A percentile compares a stretch with the other conserved stretches of the same genome.
phyloP scores from a whole-genome alignment of 2,329 filamentous ascomycete species.

The Cladophialophora carrionii region DNA sequence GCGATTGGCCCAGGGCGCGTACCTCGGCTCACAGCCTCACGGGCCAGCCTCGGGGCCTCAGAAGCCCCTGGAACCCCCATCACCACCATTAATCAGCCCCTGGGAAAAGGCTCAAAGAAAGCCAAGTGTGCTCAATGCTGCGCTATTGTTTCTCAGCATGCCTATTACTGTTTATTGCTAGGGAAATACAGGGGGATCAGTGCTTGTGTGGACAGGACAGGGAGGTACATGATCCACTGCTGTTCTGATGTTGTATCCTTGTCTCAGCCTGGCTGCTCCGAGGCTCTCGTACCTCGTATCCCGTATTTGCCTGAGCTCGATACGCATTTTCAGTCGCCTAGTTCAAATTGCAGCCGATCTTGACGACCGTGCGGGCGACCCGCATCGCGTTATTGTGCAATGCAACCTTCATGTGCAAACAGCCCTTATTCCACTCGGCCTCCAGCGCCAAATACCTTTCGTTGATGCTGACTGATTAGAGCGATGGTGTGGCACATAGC shows the following conservation, averaged over 20 bases:
- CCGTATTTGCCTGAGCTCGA: neutral
- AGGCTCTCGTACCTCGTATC: constrained; percentile 24
- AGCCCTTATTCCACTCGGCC: neutral
- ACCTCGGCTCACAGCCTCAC: constrained; percentile 21
- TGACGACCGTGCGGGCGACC: constrained; percentile 4
- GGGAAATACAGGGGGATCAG: constrained; percentile 6
- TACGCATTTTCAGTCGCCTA: neutral
- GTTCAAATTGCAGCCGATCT: constrained; percentile 2
- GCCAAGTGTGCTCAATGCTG: constrained; percentile 10
- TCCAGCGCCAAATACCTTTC: neutral
- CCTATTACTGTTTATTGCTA: constrained; percentile 15
- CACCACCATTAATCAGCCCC: neutral
- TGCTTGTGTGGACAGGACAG: constrained; percentile 2
- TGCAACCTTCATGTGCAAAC: neutral
- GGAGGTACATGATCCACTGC: constrained; percentile 1
- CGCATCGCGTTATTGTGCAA: neutral
- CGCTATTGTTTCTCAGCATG: constrained; percentile 12
- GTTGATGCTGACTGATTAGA: neutral
- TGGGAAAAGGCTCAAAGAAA: neutral
- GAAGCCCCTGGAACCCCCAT: no score
- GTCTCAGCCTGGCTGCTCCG: neutral
- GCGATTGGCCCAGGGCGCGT: neutral
- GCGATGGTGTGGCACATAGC: neutral
- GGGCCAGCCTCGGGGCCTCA: constrained; percentile 12
- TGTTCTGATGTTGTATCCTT: constrained; percentile 1